phyloP scores from a whole-genome alignment of 2,329 filamentous ascomycete species.

The Rhynchosporium agropyri region DNA sequence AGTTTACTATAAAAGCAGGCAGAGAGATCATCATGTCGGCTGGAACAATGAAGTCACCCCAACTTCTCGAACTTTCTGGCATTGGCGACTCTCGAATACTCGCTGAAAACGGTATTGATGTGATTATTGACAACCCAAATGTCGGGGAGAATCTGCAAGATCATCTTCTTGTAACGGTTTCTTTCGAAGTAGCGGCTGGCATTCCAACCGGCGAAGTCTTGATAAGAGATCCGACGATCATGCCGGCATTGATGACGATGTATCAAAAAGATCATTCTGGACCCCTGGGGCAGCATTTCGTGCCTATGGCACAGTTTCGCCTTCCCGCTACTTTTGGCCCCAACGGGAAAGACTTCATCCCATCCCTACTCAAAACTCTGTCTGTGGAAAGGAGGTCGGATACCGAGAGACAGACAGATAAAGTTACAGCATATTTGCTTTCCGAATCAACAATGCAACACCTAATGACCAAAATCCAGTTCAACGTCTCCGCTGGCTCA shows the following conservation, averaged over 20 bases:
- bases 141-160: constrained; percentile 44
- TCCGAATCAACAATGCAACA: constrained; percentile 26
- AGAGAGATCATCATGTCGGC: constrained; percentile 34
- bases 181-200: constrained; percentile 47
- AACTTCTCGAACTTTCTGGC: constrained; percentile 54
- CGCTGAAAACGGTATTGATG: constrained; percentile 37
- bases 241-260: constrained; percentile 23
- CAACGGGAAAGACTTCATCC: constrained; percentile 11
- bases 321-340: constrained; percentile 17
- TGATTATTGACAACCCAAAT: constrained; percentile 37
- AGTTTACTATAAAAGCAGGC: constrained; percentile 46
- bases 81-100: constrained; percentile 50
- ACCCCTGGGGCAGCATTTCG: constrained; percentile 22
- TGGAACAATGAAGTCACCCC: constrained; percentile 51
- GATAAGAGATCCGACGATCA: constrained; percentile 37
- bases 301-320: constrained; percentile 29
- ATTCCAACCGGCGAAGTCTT: constrained; percentile 43
- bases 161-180: constrained; percentile 45
- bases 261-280: constrained; percentile 26
- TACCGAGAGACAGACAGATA: constrained; percentile 16
- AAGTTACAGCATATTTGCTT: constrained; percentile 20
- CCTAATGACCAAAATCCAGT: constrained; percentile 26
- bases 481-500: constrained; percentile 24
- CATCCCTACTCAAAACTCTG: constrained; percentile 17
- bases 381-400: constrained; percentile 2